These are phyloP conservation scores for Nicotiana knightiana DNA, from an alignment of 257 asterid genomes.

Conservation along the genomic window DNA sequence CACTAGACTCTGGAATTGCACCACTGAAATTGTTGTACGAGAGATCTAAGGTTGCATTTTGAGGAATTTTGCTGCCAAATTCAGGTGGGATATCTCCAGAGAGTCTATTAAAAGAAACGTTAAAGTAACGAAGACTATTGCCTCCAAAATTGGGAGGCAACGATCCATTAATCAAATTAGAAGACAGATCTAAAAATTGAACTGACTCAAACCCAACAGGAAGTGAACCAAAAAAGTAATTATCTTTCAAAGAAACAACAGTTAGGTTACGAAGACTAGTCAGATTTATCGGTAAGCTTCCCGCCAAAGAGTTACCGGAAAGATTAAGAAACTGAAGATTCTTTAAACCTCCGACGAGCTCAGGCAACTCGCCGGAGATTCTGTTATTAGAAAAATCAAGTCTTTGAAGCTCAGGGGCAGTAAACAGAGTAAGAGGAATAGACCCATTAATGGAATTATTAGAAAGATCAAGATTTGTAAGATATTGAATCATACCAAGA, in stretches of 20 bases:
- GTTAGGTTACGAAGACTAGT: conserved; percentile 40
- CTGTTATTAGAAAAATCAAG: conserved; percentile 72
- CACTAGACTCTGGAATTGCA: conserved; percentile 44
- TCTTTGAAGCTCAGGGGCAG: conserved; percentile 43
- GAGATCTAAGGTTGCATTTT: conserved; percentile 64
- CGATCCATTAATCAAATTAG: conserved; percentile 66
- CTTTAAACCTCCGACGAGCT: conserved; percentile 34
- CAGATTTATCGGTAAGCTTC: conserved; percentile 53
- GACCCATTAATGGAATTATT: conserved; percentile 82
- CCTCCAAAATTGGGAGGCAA: conserved; percentile 67
- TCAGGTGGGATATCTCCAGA: conserved; percentile 64
- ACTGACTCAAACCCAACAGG: conserved; percentile 57
- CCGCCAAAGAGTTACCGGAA: conserved; percentile 67
- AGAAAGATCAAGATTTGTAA: conserved; percentile 54
- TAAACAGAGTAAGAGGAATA: conserved; percentile 56
- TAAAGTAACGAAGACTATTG: conserved; percentile 34
- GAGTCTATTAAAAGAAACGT: conserved; percentile 61
- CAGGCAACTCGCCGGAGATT: conserved; percentile 70
- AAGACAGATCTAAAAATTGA: conserved; percentile 70
- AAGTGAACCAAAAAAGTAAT: conserved; percentile 56
- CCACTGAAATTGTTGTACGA: conserved; percentile 61
- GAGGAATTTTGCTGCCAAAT: conserved; percentile 39
- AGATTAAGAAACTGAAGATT: conserved; percentile 57
- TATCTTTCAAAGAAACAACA: conserved; percentile 50
- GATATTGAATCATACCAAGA: conserved; percentile 59